A percentile compares a stretch with the other conserved stretches of the same genome.
Evolutionary conservation across 345 rosid genomes (phyloP).

Genomic region (Adansonia digitata): DNA sequence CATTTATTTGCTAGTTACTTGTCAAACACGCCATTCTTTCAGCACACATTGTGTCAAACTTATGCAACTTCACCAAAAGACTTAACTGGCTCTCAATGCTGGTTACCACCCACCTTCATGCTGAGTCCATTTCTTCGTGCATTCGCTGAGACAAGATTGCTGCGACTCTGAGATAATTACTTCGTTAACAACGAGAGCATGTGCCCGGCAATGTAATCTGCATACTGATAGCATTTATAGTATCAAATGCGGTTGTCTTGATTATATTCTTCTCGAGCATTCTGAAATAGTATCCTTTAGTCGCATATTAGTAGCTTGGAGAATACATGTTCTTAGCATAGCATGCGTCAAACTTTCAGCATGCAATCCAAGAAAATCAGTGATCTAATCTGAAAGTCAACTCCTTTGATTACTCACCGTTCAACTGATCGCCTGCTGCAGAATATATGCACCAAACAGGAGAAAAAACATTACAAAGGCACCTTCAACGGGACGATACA

Average conservation of each 20-base stretch:
- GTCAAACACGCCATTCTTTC: too few species aligned
- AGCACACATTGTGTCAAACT: too few species aligned
- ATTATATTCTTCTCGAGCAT: not conserved
- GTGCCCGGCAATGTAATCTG: not conserved
- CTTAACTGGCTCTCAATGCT: too few species aligned
- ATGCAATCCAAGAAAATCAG: not conserved
- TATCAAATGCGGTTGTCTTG: not conserved
- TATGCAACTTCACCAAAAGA: not conserved
- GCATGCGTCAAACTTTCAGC: not conserved
- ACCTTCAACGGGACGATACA: constrained; percentile 58
- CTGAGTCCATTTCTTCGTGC: not conserved
- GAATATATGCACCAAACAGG: constrained; percentile 52
- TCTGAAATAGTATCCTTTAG: not conserved
- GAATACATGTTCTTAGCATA: not conserved
- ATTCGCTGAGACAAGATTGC: not conserved
- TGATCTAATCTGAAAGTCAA: not conserved
- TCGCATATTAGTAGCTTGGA: not conserved
- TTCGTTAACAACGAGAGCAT: not conserved
- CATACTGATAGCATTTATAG: not conserved
- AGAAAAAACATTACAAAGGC: constrained; percentile 45
- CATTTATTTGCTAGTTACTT: too few species aligned
- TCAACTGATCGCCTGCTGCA: constrained; percentile 18
- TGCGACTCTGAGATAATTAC: not conserved
- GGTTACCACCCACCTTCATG: not conserved
- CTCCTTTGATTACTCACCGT: not conserved